Evolutionary conservation across 768 basidiomycete genomes (phyloP), one percentile per base, ranked within the genome.

Genomic region (Galerina marginata): DNA sequence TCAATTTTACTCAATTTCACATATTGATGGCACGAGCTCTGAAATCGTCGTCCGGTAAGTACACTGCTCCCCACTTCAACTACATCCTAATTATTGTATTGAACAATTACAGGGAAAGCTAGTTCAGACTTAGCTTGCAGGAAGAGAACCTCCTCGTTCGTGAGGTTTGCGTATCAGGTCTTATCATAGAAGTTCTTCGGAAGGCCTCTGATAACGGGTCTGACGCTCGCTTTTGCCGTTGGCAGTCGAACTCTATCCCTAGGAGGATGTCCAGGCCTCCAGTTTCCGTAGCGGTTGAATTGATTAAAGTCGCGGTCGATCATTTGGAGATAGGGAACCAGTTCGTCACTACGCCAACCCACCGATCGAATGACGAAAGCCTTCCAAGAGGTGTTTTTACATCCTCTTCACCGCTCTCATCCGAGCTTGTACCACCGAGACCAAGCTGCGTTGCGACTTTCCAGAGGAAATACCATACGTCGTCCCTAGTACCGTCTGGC

Each of bases 141-240:
- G n/a, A n/a, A n/a, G n/a, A n/a, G n/a, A n/a, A n/a, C n/a, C n/a
- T n/a, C n/a, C n/a, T n/a, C 29, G 39, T 12, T 25, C 20, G 20
- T 58, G 36, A 40, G 58, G 58, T 16, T 25, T 15, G 48, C 50
- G 23, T 53, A 52, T 51, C 58, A 59, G 6, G 51, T 59, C 16
- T 45, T 42, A 29, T 59, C 51, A 40, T 59, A 59, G 58, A 59
- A 59, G 20, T 59, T 59, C 40, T 2, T 53, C 26, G 58, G 58
- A 38, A 59, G 58, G n/a, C 51, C 42, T 12, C 37, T 36, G 33
- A 59, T 53, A 20, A 51, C 50, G 4, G 36, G 23, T 15, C 58
- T 48, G 12, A 15, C 38, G 29, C 58, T 59, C 29, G 29, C 10
- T 15, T n/a, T 42, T 44, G 49, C 51, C n/a, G 40, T 51, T n/a